phyloP scores from a whole-genome alignment of 305 asterid genomes.

The Fraxinus nigra region DNA sequence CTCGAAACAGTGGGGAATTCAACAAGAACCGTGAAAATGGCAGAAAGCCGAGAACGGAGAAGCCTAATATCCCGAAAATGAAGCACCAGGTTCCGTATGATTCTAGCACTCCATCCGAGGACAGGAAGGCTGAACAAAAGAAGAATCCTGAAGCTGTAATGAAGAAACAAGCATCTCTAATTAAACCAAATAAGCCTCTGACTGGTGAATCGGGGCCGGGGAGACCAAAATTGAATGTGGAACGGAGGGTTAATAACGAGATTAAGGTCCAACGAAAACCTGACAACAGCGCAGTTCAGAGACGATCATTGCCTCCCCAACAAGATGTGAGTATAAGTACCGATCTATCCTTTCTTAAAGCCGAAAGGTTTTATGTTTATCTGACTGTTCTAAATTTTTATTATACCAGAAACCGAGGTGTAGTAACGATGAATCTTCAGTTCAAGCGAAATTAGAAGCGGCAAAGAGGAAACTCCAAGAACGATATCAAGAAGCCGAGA shows the following conservation, averaged over 20 bases:
- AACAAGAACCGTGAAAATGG: constrained; percentile 41
- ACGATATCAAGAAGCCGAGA: constrained; percentile 70
- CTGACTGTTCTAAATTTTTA: constrained; percentile 14
- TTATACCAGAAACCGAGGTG: constrained; percentile 31
- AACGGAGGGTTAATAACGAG: constrained; percentile 22
- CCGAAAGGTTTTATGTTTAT: not conserved
- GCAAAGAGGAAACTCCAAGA: constrained; percentile 89
- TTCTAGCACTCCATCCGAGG: constrained; percentile 16
- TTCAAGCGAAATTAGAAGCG: constrained; percentile 47
- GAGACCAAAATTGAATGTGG: constrained; percentile 46
- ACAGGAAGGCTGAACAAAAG: constrained; percentile 28
- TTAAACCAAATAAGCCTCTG: constrained; percentile 31
- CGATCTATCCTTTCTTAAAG: not conserved
- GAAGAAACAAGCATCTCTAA: constrained; percentile 35
- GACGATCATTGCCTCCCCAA: constrained; percentile 41
- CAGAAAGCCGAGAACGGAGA: constrained; percentile 36
- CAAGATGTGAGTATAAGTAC: constrained; percentile 41
- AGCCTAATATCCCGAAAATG: constrained; percentile 19
- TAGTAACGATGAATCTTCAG: constrained; percentile 36
- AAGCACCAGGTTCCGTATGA: constrained; percentile 23
- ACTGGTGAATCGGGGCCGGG: constrained; percentile 44
- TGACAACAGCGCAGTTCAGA: constrained; percentile 34
- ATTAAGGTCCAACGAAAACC: constrained; percentile 34
- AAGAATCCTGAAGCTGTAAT: constrained; percentile 37
- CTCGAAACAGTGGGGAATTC: constrained; percentile 50